Conservation (phyloP, 148 eudicot genomes). For the Chenopodium album region DNA sequence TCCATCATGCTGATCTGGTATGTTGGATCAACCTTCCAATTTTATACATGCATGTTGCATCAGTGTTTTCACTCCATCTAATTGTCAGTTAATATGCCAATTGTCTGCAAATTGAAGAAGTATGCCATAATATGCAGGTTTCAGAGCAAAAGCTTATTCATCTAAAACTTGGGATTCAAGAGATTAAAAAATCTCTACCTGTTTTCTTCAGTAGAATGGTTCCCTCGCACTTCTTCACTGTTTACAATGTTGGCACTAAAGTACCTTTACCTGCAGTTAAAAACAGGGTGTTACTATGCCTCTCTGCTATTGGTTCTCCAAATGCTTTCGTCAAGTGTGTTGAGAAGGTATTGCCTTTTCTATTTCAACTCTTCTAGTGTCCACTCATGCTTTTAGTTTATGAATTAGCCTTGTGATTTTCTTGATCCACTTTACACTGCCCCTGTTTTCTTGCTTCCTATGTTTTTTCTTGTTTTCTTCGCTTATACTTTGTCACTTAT, state of each 20-base stretch:
- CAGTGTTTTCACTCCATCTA: neutral
- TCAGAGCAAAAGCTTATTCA: slow-evolving; percentile 34
- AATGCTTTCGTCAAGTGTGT: slow-evolving; percentile 63
- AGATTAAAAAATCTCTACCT: slow-evolving; percentile 48
- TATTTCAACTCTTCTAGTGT: neutral
- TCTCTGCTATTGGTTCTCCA: slow-evolving; percentile 87
- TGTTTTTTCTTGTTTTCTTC: too few species aligned
- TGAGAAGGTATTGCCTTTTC: slow-evolving; percentile 49
- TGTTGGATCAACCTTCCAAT: neutral
- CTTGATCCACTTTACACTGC: too few species aligned
- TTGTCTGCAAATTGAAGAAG: neutral
- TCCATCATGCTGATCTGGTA: slow-evolving; percentile 97
- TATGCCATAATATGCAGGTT: slow-evolving; percentile 43
- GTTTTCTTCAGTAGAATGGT: slow-evolving; percentile 68
- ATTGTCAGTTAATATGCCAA: neutral
- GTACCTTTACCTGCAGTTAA: slow-evolving; percentile 46
- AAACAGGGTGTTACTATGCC: slow-evolving; percentile 52
- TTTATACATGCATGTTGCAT: neutral
- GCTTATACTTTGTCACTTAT: too few species aligned
- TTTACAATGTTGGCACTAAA: slow-evolving; percentile 34
- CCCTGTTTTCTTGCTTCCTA: too few species aligned
- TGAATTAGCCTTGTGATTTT: neutral
- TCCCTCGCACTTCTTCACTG: slow-evolving; percentile 63
- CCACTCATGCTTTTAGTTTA: neutral
- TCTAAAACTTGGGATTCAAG: slow-evolving; percentile 42